These are phyloP conservation scores for Chrysoporthe austroafricana DNA, from an alignment of 2,329 filamentous ascomycete species.

Conservation along the genomic window DNA sequence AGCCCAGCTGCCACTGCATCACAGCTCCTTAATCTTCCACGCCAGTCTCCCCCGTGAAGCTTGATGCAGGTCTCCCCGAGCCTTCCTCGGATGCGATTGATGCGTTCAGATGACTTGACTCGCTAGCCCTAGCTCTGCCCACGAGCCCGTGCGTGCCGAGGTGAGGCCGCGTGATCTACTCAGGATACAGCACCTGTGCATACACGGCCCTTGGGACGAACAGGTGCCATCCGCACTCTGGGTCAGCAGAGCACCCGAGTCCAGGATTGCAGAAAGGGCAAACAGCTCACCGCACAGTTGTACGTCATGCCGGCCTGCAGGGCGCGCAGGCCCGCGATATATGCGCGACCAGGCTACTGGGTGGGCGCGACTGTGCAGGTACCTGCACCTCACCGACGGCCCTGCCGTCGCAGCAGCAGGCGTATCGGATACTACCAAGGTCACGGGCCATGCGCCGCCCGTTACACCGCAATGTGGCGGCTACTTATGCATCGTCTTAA, in stretches of 20 bases:
- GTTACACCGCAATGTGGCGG: background rate
- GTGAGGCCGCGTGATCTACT: background rate
- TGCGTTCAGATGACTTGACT: constrained; percentile 11
- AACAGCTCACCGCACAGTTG: background rate
- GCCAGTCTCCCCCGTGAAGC: constrained; percentile 9
- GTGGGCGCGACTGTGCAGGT: background rate
- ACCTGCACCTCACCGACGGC: constrained; percentile 11
- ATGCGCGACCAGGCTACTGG: background rate
- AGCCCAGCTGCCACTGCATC: constrained; percentile 14
- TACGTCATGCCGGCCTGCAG: background rate
- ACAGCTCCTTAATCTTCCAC: constrained; percentile 23
- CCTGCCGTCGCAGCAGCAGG: background rate
- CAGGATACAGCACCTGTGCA: background rate
- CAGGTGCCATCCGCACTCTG: background rate
- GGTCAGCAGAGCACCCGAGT: background rate
- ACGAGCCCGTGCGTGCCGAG: background rate
- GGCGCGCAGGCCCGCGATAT: background rate
- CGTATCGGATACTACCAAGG: background rate
- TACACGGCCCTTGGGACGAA: background rate
- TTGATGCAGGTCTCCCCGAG: constrained; percentile 8
- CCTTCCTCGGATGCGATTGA: constrained; percentile 8
- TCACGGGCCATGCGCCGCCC: background rate
- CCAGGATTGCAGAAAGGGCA: background rate
- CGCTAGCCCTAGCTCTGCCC: background rate
- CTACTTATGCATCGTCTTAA: background rate